Conservation (phyloP, 768 basidiomycete species). For the Chalciporus piperatus region DNA sequence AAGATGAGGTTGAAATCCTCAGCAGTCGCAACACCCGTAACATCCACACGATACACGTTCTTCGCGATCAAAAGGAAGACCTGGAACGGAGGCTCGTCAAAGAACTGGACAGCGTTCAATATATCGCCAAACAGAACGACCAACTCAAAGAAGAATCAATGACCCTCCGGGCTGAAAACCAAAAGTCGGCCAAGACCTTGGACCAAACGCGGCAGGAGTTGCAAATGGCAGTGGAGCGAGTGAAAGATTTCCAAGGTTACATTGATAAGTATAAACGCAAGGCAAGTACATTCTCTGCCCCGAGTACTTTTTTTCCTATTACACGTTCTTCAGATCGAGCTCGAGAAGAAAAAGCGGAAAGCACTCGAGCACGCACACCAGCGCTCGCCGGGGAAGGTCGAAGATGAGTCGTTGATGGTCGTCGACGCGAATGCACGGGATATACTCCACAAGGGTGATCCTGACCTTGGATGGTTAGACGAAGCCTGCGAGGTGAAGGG, state of each 20-base stretch:
- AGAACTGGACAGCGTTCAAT: constrained; percentile 4
- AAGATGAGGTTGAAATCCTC: constrained; percentile 13
- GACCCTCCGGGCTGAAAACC: constrained; percentile 24
- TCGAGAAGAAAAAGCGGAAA: constrained; percentile 27
- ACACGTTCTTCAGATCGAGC: constrained; percentile 14
- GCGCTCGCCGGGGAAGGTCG: constrained; percentile 8
- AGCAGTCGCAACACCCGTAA: constrained; percentile 3
- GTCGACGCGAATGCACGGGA: constrained; percentile 28
- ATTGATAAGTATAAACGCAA: constrained; percentile 19
- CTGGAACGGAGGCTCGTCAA: constrained; percentile 11
- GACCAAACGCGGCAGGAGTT: constrained; percentile 16
- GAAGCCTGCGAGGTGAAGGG: constrained; percentile 28
- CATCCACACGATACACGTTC: constrained; percentile 9
- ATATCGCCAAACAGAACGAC: constrained; percentile 11
- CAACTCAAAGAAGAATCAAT: constrained; percentile 19
- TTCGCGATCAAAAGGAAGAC: constrained; percentile 14
- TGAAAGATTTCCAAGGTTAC: constrained; percentile 21
- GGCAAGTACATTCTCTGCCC: constrained; percentile 9
- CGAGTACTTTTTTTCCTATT: background rate
- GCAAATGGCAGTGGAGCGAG: constrained; percentile 18
- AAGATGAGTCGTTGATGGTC: constrained; percentile 31
- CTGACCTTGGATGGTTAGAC: constrained; percentile 26
- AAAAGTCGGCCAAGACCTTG: constrained; percentile 15
- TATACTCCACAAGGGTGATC: constrained; percentile 6
- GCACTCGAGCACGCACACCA: constrained; percentile 16